Conservation (phyloP, 495 filamentous ascomycete genomes). For the Neurospora sp. region DNA sequence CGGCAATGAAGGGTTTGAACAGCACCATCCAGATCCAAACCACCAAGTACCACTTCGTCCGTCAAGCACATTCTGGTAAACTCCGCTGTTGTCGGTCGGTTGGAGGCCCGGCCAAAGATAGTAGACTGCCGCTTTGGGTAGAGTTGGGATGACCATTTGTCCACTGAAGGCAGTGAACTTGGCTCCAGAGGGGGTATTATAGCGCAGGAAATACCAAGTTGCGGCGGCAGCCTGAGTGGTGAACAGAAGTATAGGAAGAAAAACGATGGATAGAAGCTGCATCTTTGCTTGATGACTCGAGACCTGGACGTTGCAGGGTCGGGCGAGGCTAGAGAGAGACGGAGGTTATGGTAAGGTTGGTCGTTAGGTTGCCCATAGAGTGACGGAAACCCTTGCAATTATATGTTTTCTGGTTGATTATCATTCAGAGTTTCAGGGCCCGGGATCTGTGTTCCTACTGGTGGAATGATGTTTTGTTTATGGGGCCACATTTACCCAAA, state of each 20-base stretch:
- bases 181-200: conserved; percentile 22
- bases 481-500: neutral
- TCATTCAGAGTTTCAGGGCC: neutral
- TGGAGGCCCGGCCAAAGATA: conserved; percentile 38
- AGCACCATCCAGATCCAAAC: conserved; percentile 36
- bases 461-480: neutral
- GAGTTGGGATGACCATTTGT: conserved; percentile 26
- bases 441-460: neutral
- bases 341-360: neutral
- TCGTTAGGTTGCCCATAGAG: neutral
- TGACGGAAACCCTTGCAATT: neutral
- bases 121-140: conserved; percentile 26
- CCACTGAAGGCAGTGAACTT: conserved; percentile 29
- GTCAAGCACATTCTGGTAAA: conserved; percentile 35
- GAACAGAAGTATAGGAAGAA: conserved; percentile 13
- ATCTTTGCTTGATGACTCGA: neutral
- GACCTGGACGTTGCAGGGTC: neutral
- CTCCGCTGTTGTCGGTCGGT: conserved; percentile 29
- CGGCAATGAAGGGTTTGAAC: conserved; percentile 28
- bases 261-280: neutral
- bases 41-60: conserved; percentile 33
- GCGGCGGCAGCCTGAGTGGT: conserved; percentile 14
- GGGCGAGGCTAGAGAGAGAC: neutral
- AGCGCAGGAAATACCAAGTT: conserved; percentile 30
- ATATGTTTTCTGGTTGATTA: neutral